phyloP scores from a whole-genome alignment of 2,329 filamentous ascomycete species.

The Trichophyton equinum region DNA sequence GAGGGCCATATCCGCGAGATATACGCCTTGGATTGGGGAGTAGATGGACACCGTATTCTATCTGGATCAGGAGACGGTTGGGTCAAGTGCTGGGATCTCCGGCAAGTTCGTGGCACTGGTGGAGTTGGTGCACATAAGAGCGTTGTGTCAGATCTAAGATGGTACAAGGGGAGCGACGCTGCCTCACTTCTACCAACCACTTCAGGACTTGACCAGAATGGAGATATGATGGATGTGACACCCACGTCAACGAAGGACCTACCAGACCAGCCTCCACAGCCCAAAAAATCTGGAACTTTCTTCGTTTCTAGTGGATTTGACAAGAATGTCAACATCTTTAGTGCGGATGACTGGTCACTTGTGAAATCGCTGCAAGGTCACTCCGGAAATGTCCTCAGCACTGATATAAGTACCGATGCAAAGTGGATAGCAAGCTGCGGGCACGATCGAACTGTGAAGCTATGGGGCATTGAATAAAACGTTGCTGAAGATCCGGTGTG shows the following conservation, averaged over 20 bases:
- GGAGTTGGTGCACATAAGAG: conserved; percentile 84
- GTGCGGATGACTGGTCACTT: conserved; percentile 87
- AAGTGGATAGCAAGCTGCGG: conserved; percentile 91
- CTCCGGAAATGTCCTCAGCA: conserved; percentile 79
- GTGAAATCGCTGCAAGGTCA: conserved; percentile 82
- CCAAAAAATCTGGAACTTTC: conserved; percentile 83
- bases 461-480: conserved; percentile 67
- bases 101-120: conserved; percentile 71
- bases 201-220: conserved; percentile 51
- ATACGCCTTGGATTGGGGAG: conserved; percentile 82
- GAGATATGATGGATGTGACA: conserved; percentile 20
- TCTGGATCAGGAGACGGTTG: conserved; percentile 88
- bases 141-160: conserved; percentile 81
- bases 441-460: conserved; percentile 86
- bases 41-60: conserved; percentile 84
- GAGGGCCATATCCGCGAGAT: conserved; percentile 91
- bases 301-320: conserved; percentile 87
- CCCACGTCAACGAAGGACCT: conserved; percentile 12
- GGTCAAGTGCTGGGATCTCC: conserved; percentile 95
- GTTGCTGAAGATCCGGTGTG: neutral
- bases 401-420: conserved; percentile 74
- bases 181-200: conserved; percentile 49
- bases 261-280: conserved; percentile 37
- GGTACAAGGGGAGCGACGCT: conserved; percentile 75
- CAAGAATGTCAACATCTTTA: conserved; percentile 89